These are phyloP conservation scores for Oryza longistaminata DNA, from an alignment of 176 grass and related monocot genomes.

Conservation along the genomic window DNA sequence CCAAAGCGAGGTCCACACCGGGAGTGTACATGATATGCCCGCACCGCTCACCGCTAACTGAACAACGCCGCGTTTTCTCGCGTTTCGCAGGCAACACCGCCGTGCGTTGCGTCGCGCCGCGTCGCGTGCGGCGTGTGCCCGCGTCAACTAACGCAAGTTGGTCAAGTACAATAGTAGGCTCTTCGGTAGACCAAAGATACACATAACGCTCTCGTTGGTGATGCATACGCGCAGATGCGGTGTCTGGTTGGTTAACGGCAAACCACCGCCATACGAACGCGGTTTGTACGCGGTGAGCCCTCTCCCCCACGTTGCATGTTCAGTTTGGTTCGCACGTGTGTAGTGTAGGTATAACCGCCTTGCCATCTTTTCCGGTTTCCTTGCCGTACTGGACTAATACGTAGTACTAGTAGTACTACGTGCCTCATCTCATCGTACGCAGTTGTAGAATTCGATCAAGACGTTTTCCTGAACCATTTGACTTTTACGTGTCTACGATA, in stretches of 20 bases:
- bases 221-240: background rate
- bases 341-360: too few species aligned
- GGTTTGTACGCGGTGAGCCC: background rate
- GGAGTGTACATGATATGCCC: too few species aligned
- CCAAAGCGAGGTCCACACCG: too few species aligned
- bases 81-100: background rate
- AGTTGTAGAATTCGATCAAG: too few species aligned
- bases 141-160: background rate
- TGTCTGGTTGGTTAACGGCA: background rate
- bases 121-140: background rate
- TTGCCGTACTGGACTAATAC: background rate
- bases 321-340: background rate
- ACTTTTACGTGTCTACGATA: too few species aligned
- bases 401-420: too few species aligned
- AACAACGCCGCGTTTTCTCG: background rate
- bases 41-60: too few species aligned
- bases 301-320: background rate
- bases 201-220: background rate
- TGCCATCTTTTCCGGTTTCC: background rate
- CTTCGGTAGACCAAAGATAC: background rate
- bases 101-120: too few species aligned
- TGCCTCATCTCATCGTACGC: too few species aligned
- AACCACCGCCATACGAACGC: background rate
- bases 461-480: too few species aligned
- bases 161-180: background rate